phyloP scores from a whole-genome alignment of 179 eudicot genomes.

The Silene coronaria region DNA sequence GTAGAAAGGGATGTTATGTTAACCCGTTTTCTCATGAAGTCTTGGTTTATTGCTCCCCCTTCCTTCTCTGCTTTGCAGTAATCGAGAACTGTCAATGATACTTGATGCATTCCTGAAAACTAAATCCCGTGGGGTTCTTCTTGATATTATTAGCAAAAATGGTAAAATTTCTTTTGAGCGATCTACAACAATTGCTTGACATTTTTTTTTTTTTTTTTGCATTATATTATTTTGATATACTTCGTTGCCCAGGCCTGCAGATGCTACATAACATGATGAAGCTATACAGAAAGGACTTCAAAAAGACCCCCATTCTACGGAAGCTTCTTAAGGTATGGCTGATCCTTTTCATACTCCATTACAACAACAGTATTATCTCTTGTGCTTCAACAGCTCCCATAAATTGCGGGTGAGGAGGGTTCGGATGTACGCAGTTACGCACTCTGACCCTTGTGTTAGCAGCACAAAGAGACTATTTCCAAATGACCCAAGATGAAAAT shows the following conservation, averaged over 20 bases:
- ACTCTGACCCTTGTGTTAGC: too few relatives aligned
- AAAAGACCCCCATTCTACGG: conserved; percentile 78
- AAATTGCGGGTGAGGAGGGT: too few relatives aligned
- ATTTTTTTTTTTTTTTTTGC: conserved; percentile 11
- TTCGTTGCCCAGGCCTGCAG: conserved; percentile 62
- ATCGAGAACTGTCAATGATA: conserved; percentile 91
- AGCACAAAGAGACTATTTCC: too few relatives aligned
- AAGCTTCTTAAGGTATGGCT: conserved; percentile 83
- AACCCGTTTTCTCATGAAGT: conserved; percentile 8
- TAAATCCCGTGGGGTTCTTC: conserved; percentile 74
- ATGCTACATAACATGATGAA: conserved; percentile 95
- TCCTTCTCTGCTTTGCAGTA: conserved; percentile 43
- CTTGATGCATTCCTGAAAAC: conserved; percentile 89
- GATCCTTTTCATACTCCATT: not conserved
- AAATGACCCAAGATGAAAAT: too few relatives aligned
- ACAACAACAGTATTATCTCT: too few relatives aligned
- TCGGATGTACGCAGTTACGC: too few relatives aligned
- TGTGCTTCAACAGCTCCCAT: too few relatives aligned
- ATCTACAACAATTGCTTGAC: conserved; percentile 1
- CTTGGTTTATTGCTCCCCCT: not conserved
- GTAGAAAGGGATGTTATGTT: not conserved
- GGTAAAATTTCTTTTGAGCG: conserved; percentile 37
- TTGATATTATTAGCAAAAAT: conserved; percentile 78
- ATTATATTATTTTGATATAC: conserved; percentile 14
- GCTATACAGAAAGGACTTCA: conserved; percentile 63